phyloP scores from a whole-genome alignment of 2,329 filamentous ascomycete genomes.

The Zymoseptoria crescenta region DNA sequence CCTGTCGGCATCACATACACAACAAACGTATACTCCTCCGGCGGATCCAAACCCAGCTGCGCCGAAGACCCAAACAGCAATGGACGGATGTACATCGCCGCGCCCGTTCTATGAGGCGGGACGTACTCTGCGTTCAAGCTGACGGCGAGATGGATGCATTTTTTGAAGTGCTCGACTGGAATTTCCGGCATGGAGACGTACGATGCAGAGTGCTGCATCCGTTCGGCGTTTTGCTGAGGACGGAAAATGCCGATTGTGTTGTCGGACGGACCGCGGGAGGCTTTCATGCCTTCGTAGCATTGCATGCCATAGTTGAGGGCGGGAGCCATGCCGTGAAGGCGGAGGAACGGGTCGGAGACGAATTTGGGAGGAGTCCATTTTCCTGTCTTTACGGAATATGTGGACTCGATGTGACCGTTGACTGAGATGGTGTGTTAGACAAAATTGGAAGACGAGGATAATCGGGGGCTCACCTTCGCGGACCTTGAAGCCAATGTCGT shows the following conservation, averaged over 20 bases:
- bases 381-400: slow-evolving; percentile 65
- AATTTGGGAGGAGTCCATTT: slow-evolving; percentile 74
- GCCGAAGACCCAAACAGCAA: slow-evolving; percentile 80
- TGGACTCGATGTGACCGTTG: slow-evolving; percentile 87
- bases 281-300: slow-evolving; percentile 97
- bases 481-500: slow-evolving; percentile 83
- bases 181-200: slow-evolving; percentile 78
- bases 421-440: slow-evolving; percentile 47
- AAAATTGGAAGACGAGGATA: neutral
- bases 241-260: slow-evolving; percentile 76
- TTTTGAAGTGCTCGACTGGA: slow-evolving; percentile 66
- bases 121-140: slow-evolving; percentile 84
- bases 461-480: slow-evolving; percentile 61
- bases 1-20: slow-evolving; percentile 89
- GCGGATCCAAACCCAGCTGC: slow-evolving; percentile 76
- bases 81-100: slow-evolving; percentile 87
- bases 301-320: slow-evolving; percentile 96
- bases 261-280: slow-evolving; percentile 71
- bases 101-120: slow-evolving; percentile 79
- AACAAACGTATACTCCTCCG: slow-evolving; percentile 85
- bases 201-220: slow-evolving; percentile 75
- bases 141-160: slow-evolving; percentile 72
- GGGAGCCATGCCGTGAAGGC: slow-evolving; percentile 90
- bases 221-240: slow-evolving; percentile 71
- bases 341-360: slow-evolving; percentile 73